Evolutionary conservation across 2,329 filamentous ascomycete species (phyloP), one percentile per base, ranked within the genome.

Genomic region (Davidsoniella neocaledoniae): DNA sequence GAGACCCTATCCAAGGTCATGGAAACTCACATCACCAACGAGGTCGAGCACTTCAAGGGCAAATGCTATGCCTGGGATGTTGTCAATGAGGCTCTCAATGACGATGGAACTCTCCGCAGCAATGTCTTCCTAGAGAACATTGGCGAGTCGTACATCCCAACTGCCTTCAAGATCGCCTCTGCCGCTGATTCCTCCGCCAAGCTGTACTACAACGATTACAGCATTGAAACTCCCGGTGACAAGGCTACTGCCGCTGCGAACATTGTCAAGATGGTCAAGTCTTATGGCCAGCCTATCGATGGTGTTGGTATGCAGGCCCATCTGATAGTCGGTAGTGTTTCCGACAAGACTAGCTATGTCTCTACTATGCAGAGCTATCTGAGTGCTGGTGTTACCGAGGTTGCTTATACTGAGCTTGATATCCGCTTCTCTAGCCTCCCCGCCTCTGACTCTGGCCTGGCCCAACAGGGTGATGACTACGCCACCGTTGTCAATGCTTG

Each of bases 61-160:
- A 66, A 73, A 56, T 79, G 77, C 61, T 74, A 75, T 59, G 68
- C 71, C 26, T 82, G 77, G 77, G 77, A 82, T 50, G 77, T 82
- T 0, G 69, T 80, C 21, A 82, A 82, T 59, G 77, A 82, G 64
- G 73, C 70, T 4, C 66, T 78, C 39, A 68, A 72, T 51, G 77
- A 80, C 17, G 69, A 73, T 55, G 75, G 74, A 12, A 68, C 65
- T 6, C 74, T 66, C 62, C 66, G 75, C 50, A 57, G 65, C 51
- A 67, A 62, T 50, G 67, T 78, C 54, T 81, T 77, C 62, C 70
- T 71, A 60, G 60, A 67, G 26, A 68, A 68, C 29, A 68, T 81
- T 16, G 75, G 76, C 19, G 68, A 69, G 9, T 66, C 68, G 40
- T 82, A 73, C 62, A 69, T 81, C 50, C 64, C 69, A 9, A 65